These are phyloP conservation scores for Stemphylium vesicarium DNA, from an alignment of 2,329 filamentous ascomycete species.

Conservation along the genomic window DNA sequence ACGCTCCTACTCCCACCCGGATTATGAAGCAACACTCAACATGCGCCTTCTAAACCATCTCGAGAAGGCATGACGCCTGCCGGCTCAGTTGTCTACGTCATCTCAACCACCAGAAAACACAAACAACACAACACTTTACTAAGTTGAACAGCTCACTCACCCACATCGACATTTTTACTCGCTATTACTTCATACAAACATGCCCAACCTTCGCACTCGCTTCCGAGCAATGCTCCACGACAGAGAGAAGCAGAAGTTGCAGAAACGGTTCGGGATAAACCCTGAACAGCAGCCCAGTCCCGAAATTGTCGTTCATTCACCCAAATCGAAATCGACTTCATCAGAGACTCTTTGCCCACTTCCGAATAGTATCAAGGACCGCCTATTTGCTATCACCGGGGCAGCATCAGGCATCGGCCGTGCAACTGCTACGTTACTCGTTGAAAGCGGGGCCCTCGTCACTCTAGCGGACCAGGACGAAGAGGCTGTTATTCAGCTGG, in stretches of 20 bases:
- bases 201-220: too few species aligned
- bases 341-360: not conserved
- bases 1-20: not conserved
- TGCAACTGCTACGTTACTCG: slow-evolving; percentile 12
- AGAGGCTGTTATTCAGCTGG: slow-evolving; percentile 20
- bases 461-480: slow-evolving; percentile 14
- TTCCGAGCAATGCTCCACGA: too few species aligned
- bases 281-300: too few species aligned
- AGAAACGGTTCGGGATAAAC: too few species aligned
- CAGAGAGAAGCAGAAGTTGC: too few species aligned
- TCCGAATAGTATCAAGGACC: not conserved
- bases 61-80: not conserved
- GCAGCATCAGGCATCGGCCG: slow-evolving; percentile 22
- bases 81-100: not conserved
- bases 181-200: too few species aligned
- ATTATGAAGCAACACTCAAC: not conserved
- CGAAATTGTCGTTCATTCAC: too few species aligned
- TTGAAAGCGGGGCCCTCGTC: slow-evolving; percentile 5
- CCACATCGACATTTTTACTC: not conserved
- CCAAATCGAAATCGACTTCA: not conserved
- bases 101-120: not conserved
- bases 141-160: not conserved
- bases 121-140: not conserved
- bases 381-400: slow-evolving; percentile 18
- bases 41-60: not conserved